These are phyloP conservation scores for Yarrowia bubula DNA, from an alignment of 805 yeast species.

Conservation along the genomic window DNA sequence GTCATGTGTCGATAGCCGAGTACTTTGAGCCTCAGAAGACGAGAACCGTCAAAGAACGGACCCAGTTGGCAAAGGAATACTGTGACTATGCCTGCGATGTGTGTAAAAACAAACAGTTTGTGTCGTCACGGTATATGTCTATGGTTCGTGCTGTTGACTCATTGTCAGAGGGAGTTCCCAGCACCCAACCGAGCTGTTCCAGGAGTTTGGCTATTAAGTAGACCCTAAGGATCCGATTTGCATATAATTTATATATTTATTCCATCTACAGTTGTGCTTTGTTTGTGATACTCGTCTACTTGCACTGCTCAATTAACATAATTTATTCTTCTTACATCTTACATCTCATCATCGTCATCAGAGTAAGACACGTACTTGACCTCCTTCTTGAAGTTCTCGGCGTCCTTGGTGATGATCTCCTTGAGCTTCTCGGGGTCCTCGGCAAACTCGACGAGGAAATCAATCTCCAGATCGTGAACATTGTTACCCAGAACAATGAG, in stretches of 20 bases:
- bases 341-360: slow-evolving; percentile 28
- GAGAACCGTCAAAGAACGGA: neutral
- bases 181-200: slow-evolving; percentile 9
- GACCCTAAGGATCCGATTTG: neutral
- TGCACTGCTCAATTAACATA: neutral
- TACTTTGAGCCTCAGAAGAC: slow-evolving; percentile 31
- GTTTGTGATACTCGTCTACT: no score
- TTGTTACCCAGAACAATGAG: slow-evolving; percentile 86
- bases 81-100: slow-evolving; percentile 32
- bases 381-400: slow-evolving; percentile 32
- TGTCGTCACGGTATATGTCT: slow-evolving; percentile 8
- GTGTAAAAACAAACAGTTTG: slow-evolving; percentile 30
- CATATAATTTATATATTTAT: neutral
- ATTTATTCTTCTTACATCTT: neutral
- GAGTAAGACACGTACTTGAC: slow-evolving; percentile 25
- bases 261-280: neutral
- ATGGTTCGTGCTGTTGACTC: slow-evolving; percentile 4
- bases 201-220: slow-evolving; percentile 1
- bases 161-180: neutral
- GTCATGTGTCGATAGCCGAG: slow-evolving; percentile 31
- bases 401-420: slow-evolving; percentile 46
- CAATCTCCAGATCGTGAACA: slow-evolving; percentile 89
- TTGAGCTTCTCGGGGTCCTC: slow-evolving; percentile 49
- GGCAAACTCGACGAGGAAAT: slow-evolving; percentile 74
- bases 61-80: slow-evolving; percentile 22